A percentile compares a stretch with the other conserved stretches of the same genome.
These are phyloP conservation scores for Aspergillus hancockii DNA, from an alignment of 495 filamentous ascomycete genomes.

Conservation along the genomic window DNA sequence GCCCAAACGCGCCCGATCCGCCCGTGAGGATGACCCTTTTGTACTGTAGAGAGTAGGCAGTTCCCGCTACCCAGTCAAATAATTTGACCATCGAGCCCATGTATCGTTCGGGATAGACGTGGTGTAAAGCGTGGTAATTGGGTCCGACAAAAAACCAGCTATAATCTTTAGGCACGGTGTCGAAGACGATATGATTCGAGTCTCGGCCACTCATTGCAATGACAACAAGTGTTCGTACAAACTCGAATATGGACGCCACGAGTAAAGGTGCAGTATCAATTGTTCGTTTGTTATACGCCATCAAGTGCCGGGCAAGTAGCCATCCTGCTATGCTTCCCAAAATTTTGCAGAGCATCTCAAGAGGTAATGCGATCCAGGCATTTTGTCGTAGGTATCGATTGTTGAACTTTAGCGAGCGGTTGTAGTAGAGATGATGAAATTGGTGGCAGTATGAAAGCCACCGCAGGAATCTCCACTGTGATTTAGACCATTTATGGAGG, in stretches of 20 bases:
- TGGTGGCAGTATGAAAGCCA: slow-evolving; percentile 20
- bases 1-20: slow-evolving; percentile 16
- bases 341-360: slow-evolving; percentile 17
- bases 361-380: slow-evolving; percentile 17
- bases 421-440: slow-evolving; percentile 28
- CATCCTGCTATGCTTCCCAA: slow-evolving; percentile 17
- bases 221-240: slow-evolving; percentile 9
- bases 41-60: slow-evolving; percentile 19
- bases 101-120: slow-evolving; percentile 25
- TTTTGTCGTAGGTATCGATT: slow-evolving; percentile 18
- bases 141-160: slow-evolving; percentile 22
- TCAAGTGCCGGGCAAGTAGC: not conserved
- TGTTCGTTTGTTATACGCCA: not conserved
- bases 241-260: slow-evolving; percentile 3
- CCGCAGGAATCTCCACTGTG: slow-evolving; percentile 17
- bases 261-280: not conserved
- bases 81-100: slow-evolving; percentile 24
- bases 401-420: slow-evolving; percentile 23
- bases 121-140: slow-evolving; percentile 24
- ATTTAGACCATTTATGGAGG: slow-evolving; percentile 21
- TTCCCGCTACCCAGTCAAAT: slow-evolving; percentile 26
- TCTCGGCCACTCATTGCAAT: slow-evolving; percentile 17
- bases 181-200: slow-evolving; percentile 22
- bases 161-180: slow-evolving; percentile 19
- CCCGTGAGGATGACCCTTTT: slow-evolving; percentile 22